These are phyloP conservation scores for Gentiana dahurica DNA, from an alignment of 257 asterid species.

Conservation along the genomic window DNA sequence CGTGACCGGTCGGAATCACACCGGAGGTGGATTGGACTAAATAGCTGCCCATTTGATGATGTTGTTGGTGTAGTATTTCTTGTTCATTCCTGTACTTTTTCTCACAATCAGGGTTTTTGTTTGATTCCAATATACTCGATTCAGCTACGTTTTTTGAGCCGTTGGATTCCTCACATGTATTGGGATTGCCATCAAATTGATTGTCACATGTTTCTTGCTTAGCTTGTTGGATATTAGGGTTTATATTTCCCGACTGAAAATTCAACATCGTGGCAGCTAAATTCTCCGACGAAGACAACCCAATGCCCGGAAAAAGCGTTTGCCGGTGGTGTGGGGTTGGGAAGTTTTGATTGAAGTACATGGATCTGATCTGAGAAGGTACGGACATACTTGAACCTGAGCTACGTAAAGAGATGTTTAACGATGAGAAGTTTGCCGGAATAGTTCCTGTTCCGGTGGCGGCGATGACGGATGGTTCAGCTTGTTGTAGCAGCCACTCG, in stretches of 20 bases:
- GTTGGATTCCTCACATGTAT: slow-evolving; percentile 35
- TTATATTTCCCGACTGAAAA: slow-evolving; percentile 41
- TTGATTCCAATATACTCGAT: no score
- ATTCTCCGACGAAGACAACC: slow-evolving; percentile 41
- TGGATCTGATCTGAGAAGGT: slow-evolving; percentile 78
- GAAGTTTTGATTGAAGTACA: slow-evolving; percentile 55
- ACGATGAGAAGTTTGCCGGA: slow-evolving; percentile 88
- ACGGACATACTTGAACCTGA: slow-evolving; percentile 93
- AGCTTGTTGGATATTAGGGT: slow-evolving; percentile 44
- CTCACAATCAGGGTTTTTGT: no score
- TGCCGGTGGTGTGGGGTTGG: slow-evolving; percentile 35
- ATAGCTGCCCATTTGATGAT: slow-evolving; percentile 71
- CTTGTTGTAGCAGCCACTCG: slow-evolving; percentile 74
- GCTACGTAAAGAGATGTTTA: slow-evolving; percentile 78
- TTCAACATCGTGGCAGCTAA: slow-evolving; percentile 50
- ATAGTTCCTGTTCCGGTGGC: slow-evolving; percentile 94
- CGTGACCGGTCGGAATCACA: slow-evolving; percentile 60
- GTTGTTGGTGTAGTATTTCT: slow-evolving; percentile 35
- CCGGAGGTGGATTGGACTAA: slow-evolving; percentile 61
- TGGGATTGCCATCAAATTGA: slow-evolving; percentile 35
- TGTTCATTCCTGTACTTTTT: slow-evolving; percentile 53
- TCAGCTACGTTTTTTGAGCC: no score
- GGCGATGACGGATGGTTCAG: slow-evolving; percentile 82
- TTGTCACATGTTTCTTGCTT: slow-evolving; percentile 58
- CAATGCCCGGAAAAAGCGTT: slow-evolving; percentile 50